These are phyloP conservation scores for Dactylellina drechsleri DNA, from an alignment of 2,329 filamentous ascomycete genomes.

Conservation along the genomic window DNA sequence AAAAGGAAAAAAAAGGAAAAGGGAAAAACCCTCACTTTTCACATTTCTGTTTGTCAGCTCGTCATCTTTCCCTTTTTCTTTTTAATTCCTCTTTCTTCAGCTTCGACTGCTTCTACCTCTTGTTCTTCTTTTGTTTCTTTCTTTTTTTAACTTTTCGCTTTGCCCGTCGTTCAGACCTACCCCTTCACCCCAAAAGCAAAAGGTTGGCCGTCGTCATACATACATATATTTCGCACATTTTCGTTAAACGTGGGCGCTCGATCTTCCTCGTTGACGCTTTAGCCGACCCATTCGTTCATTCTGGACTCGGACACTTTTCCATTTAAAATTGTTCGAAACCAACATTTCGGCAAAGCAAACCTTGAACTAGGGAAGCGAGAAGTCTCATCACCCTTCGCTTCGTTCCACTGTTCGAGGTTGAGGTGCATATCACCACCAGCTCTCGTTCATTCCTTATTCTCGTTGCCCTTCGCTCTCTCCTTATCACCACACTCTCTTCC, in stretches of 20 bases:
- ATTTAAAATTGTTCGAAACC: slow-evolving; percentile 54
- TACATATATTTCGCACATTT: slow-evolving; percentile 21
- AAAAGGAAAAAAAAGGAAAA: slow-evolving; percentile 6
- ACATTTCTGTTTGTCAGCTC: slow-evolving; percentile 28
- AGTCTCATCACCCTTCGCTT: slow-evolving; percentile 44
- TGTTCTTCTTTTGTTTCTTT: background rate
- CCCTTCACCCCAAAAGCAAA: background rate
- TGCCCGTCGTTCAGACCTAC: background rate
- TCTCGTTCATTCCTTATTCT: slow-evolving; percentile 23
- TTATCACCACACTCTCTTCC: background rate
- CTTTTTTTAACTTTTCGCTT: background rate
- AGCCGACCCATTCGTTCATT: slow-evolving; percentile 52
- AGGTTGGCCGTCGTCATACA: slow-evolving; percentile 12
- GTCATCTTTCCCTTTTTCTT: slow-evolving; percentile 1
- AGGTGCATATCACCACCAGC: slow-evolving; percentile 54
- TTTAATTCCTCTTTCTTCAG: slow-evolving; percentile 15
- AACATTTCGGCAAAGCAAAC: slow-evolving; percentile 54
- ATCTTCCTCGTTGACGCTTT: slow-evolving; percentile 44
- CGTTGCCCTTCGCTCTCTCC: slow-evolving; percentile 32
- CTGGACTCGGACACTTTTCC: slow-evolving; percentile 55
- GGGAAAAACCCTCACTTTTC: slow-evolving; percentile 27
- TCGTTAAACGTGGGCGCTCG: slow-evolving; percentile 25
- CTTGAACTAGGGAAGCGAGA: slow-evolving; percentile 54
- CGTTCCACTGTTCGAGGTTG: slow-evolving; percentile 35
- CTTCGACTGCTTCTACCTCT: slow-evolving; percentile 39